phyloP scores from a whole-genome alignment of 1,284 basidiomycete genomes.

The Rhodotorula mucilaginosa region DNA sequence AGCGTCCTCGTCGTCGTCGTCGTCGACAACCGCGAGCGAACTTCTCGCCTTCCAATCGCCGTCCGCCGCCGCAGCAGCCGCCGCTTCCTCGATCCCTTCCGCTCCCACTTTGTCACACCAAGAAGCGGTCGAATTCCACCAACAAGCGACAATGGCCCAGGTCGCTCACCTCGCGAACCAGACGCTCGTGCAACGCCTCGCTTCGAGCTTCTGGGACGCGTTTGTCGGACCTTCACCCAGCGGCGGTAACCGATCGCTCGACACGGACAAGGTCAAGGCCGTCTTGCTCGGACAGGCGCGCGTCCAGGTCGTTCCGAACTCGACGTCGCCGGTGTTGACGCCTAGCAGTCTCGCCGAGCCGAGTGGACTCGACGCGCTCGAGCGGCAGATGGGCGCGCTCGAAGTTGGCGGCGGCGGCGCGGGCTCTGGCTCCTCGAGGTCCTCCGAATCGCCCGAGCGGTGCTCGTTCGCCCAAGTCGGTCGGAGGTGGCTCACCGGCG shows the following conservation, averaged over 20 bases:
- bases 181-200: conserved; percentile 50
- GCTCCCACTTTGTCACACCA: conserved; percentile 10
- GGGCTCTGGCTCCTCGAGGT: background rate
- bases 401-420: background rate
- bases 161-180: conserved; percentile 45
- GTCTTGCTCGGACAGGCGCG: conserved; percentile 50
- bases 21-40: conserved; percentile 10
- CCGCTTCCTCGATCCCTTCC: background rate
- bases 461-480: background rate
- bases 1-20: conserved; percentile 6
- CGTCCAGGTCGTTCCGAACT: conserved; percentile 48
- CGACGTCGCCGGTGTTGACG: background rate
- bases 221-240: conserved; percentile 43
- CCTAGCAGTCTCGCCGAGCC: too few species aligned
- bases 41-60: conserved; percentile 35
- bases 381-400: conserved; percentile 3
- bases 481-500: background rate
- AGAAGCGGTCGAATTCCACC: conserved; percentile 7
- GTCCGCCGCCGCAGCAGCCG: background rate
- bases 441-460: background rate
- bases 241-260: conserved; percentile 34
- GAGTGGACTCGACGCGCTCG: conserved; percentile 5
- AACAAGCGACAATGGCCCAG: conserved; percentile 7
- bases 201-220: conserved; percentile 52
- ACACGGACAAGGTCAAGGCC: conserved; percentile 51